Evolutionary conservation across 2,329 filamentous ascomycete species (phyloP).

Genomic region (Apiospora kogelbergensis): DNA sequence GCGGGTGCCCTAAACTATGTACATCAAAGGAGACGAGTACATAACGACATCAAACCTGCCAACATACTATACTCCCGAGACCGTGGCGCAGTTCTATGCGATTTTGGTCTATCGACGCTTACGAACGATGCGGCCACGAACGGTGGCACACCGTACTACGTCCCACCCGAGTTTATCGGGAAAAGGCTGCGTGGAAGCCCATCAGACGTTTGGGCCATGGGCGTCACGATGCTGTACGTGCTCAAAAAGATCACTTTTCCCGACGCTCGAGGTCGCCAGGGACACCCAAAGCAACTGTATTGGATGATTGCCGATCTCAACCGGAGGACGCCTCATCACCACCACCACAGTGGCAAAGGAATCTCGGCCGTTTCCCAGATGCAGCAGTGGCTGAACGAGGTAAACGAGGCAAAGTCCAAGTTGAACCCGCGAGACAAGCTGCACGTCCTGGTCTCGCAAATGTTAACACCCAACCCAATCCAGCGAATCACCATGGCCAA

Average conservation of each 20-base stretch:
- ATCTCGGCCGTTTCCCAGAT: conserved; percentile 49
- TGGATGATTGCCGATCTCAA: conserved; percentile 61
- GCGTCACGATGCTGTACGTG: conserved; percentile 61
- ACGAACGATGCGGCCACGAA: conserved; percentile 45
- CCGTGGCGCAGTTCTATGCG: conserved; percentile 59
- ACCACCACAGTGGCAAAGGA: conserved; percentile 22
- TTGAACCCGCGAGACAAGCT: conserved; percentile 48
- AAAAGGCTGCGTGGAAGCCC: conserved; percentile 52
- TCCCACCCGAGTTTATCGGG: conserved; percentile 61
- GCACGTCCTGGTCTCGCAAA: conserved; percentile 52
- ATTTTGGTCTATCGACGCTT: conserved; percentile 57
- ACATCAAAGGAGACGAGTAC: conserved; percentile 52
- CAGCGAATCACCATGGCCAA: conserved; percentile 56
- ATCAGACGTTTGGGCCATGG: conserved; percentile 61
- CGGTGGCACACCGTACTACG: conserved; percentile 62
- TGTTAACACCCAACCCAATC: conserved; percentile 51
- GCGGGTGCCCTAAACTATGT: conserved; percentile 55
- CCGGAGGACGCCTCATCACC: conserved; percentile 31
- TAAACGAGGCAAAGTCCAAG: conserved; percentile 46
- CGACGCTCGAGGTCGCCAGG: conserved; percentile 48
- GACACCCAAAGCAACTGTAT: conserved; percentile 51
- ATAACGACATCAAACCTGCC: conserved; percentile 64
- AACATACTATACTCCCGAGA: conserved; percentile 61
- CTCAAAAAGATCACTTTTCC: conserved; percentile 56
- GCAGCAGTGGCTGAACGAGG: conserved; percentile 56